Percentiles rank a stretch among this genome's conserved stretches.
Evolutionary conservation across 345 rosid genomes (phyloP).

Genomic region (Pistacia vera): DNA sequence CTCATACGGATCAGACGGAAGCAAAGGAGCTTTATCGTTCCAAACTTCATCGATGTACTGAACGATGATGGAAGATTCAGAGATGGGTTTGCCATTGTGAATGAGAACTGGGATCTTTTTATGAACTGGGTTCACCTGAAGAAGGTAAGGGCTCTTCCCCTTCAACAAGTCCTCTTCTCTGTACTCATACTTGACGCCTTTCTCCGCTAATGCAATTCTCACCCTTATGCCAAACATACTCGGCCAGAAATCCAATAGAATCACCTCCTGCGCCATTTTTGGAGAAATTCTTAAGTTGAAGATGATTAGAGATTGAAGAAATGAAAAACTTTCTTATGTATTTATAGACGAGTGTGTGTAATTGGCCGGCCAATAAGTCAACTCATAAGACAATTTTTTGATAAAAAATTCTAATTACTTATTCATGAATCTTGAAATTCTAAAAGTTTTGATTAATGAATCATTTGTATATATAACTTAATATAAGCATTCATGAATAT

Average conservation of each 20-base stretch:
- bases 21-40: not conserved
- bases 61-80: not conserved
- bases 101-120: not conserved
- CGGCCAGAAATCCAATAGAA: conserved; percentile 33
- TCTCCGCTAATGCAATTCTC: conserved; percentile 29
- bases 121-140: too few species aligned
- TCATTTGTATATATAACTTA: too few species aligned
- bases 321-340: too few species aligned
- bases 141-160: too few species aligned
- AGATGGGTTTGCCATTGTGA: conserved; percentile 7
- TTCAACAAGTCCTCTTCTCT: conserved; percentile 26
- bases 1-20: not conserved
- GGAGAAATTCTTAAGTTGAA: not conserved
- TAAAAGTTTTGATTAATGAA: too few species aligned
- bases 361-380: too few species aligned
- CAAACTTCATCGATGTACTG: conserved; percentile 18
- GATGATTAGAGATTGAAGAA: too few species aligned
- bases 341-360: too few species aligned
- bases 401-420: too few species aligned
- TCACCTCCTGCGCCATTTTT: conserved; percentile 18
- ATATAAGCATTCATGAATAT: too few species aligned
- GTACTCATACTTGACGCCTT: conserved; percentile 28
- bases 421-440: too few species aligned
- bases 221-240: conserved; percentile 38
- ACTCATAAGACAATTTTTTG: too few species aligned